Percentiles rank a stretch among this genome's conserved stretches.
These are phyloP conservation scores for Stagonosporopsis chrysanthemi DNA, from an alignment of 2,329 filamentous ascomycete species.

Conservation along the genomic window DNA sequence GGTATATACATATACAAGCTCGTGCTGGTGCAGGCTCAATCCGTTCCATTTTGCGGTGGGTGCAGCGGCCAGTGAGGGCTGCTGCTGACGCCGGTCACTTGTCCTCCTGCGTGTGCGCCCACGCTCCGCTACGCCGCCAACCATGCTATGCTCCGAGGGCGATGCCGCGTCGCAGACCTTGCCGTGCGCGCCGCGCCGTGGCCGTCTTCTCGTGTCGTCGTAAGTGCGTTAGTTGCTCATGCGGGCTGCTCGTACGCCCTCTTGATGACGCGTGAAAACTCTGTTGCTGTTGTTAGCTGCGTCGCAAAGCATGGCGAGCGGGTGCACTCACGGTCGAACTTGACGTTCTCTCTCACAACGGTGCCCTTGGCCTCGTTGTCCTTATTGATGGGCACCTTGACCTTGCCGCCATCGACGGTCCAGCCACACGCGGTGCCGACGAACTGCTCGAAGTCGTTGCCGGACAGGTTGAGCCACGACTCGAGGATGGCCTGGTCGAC, in stretches of 20 bases:
- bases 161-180: not conserved
- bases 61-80: not conserved
- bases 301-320: slow-evolving; percentile 24
- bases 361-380: slow-evolving; percentile 92
- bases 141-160: not conserved
- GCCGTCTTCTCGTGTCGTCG: slow-evolving; percentile 21
- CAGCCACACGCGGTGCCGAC: slow-evolving; percentile 73
- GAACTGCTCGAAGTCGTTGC: slow-evolving; percentile 59
- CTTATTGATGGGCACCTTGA: slow-evolving; percentile 87
- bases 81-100: not conserved
- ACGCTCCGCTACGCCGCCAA: not conserved
- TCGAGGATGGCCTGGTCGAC: slow-evolving; percentile 62
- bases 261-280: slow-evolving; percentile 48
- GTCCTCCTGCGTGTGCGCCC: not conserved
- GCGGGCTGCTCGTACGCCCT: slow-evolving; percentile 49
- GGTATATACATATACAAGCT: not conserved
- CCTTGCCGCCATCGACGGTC: slow-evolving; percentile 71
- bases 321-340: slow-evolving; percentile 71
- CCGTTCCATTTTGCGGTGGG: not conserved
- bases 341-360: slow-evolving; percentile 94
- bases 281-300: slow-evolving; percentile 21
- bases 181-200: not conserved
- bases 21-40: not conserved
- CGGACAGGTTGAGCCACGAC: slow-evolving; percentile 58
- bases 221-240: slow-evolving; percentile 30